phyloP scores from a whole-genome alignment of 1,139 yeast genomes.

The Yamadazyma diospyri region DNA sequence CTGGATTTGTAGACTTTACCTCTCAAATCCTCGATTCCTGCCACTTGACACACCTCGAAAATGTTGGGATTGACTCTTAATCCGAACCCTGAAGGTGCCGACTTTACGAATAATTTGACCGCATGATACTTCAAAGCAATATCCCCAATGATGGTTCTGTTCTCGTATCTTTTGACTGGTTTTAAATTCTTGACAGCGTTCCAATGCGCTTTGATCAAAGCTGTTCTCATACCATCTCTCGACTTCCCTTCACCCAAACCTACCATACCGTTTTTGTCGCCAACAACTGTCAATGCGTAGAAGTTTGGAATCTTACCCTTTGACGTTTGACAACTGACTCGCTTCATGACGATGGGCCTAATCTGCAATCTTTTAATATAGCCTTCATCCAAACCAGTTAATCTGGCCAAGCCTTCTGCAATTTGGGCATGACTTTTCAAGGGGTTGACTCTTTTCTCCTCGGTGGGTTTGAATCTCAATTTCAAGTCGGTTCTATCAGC shows the following conservation, averaged over 20 bases:
- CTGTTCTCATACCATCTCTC: conserved; percentile 70
- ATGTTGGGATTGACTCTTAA: conserved; percentile 88
- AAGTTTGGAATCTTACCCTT: conserved; percentile 88
- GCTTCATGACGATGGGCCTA: conserved; percentile 68
- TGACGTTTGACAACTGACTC: conserved; percentile 89
- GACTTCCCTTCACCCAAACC: conserved; percentile 97
- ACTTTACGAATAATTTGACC: conserved; percentile 72
- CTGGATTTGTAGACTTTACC: conserved; percentile 91
- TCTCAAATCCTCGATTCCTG: conserved; percentile 90
- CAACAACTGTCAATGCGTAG: conserved; percentile 86
- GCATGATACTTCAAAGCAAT: conserved; percentile 85
- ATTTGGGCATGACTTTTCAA: conserved; percentile 26
- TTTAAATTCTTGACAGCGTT: conserved; percentile 85
- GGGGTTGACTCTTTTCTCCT: conserved; percentile 15
- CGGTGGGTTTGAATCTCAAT: conserved; percentile 31
- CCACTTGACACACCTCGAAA: conserved; percentile 89
- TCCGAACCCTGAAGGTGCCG: conserved; percentile 95
- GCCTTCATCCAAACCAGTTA: conserved; percentile 70
- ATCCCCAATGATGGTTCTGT: conserved; percentile 87
- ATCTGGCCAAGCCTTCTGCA: conserved; percentile 58
- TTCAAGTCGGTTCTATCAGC: conserved; percentile 41
- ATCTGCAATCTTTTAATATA: conserved; percentile 64
- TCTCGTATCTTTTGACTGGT: conserved; percentile 81
- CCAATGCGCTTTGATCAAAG: conserved; percentile 88
- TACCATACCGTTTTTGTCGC: conserved; percentile 89